Base-by-base conservation (phyloP, 2,329 filamentous ascomycete species). In the Talaromyces marneffei region DNA sequence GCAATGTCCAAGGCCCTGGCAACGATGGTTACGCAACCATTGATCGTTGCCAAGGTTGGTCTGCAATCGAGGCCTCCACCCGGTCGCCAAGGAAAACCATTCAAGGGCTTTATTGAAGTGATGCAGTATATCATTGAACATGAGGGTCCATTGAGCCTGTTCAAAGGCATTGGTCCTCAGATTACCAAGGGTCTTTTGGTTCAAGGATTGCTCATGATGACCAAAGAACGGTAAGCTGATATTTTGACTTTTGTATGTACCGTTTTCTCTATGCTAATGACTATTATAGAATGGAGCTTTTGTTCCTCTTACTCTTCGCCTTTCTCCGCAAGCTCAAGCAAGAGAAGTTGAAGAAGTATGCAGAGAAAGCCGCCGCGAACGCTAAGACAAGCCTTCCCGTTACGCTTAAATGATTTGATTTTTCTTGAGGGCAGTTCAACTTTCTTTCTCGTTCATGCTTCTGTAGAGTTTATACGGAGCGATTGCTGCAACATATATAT, bases 201-300 rank as follows among this genome's bases (percentile, higher is more conserved):
- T 2, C 94, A 99, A 72, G 94, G 94, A 55, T 86, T 99, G 60
- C 81, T 99, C 40, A 99, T 99, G 94, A 99, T 97, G 92, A 94
- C 92, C 53, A 99, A 99, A 79, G 94, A 99, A 78, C 85, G 92
- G 90, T 92, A 82, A 57, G 64, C 60, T 48, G 40, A 48, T 18
- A 44, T 14, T 23, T n/a, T 2, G 1, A 10, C 29, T 27, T 37
- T n/a, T n/a, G n/a, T n/a, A n/a, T n/a, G n/a, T n/a, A n/a, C n/a
- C n/a, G n/a, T n/a, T n/a, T n/a, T n/a, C n/a, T n/a, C n/a, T n/a
- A n/a, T 42, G 25, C 18, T 62, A 31, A 27, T 44, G 9, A 39
- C 57, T 16, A 57, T 14, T 23, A 9, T 59, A 91, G 90, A 67
- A 90, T 97, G 76, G 94, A 97, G 75, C 79, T 97, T 16, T 74